Conservation (phyloP, 2,329 filamentous ascomycete genomes). For the Lasiodiplodia sp. region DNA sequence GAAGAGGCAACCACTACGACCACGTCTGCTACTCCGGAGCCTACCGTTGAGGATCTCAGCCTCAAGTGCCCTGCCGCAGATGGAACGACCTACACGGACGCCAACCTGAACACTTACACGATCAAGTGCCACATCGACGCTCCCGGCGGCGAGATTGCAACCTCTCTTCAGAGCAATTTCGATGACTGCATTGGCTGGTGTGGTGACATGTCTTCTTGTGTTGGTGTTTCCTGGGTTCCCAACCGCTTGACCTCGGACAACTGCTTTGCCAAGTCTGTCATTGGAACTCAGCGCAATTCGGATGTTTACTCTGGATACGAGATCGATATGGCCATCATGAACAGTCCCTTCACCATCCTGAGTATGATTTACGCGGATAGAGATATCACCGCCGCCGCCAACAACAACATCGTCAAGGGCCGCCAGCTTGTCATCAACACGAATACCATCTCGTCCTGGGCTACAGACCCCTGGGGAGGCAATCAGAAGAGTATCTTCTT, state of each 20-base stretch:
- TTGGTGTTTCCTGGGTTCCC: neutral
- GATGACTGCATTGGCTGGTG: constrained; percentile 23
- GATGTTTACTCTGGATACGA: neutral
- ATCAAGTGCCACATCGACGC: constrained; percentile 9
- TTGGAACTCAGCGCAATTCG: neutral
- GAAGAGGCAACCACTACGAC: neutral
- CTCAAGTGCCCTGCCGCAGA: constrained; percentile 19
- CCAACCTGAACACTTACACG: constrained; percentile 2
- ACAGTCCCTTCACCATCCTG: constrained; percentile 14
- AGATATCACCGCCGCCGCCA: neutral
- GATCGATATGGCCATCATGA: constrained; percentile 1
- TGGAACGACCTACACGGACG: constrained; percentile 5
- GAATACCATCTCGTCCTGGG: neutral
- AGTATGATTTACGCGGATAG: constrained; percentile 15
- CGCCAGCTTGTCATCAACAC: constrained; percentile 3
- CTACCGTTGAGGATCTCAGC: constrained; percentile 6
- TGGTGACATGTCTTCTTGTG: neutral
- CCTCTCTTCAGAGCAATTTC: neutral
- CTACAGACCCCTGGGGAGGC: neutral
- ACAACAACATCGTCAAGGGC: neutral
- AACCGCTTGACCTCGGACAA: neutral
- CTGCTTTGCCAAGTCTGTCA: neutral
- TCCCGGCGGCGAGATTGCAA: neutral
- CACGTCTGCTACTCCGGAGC: neutral
- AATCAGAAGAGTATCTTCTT: constrained; percentile 8